Evolutionary conservation across 2,329 filamentous ascomycete genomes (phyloP).

Genomic region (Diaporthe aspalathi): DNA sequence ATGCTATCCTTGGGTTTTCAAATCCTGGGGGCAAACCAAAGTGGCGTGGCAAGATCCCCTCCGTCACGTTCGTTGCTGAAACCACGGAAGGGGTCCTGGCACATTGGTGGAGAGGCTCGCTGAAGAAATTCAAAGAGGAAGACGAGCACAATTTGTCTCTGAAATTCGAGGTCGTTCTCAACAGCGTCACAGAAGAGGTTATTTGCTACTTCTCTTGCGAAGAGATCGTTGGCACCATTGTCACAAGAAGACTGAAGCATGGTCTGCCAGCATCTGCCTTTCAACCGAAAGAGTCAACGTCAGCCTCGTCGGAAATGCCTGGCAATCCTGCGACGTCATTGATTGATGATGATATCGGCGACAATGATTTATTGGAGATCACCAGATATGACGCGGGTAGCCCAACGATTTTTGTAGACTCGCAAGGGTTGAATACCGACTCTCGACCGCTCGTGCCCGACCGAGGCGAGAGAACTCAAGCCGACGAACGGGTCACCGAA

Average conservation of each 20-base stretch:
- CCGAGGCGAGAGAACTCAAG: neutral
- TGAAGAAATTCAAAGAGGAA: slow-evolving; percentile 71
- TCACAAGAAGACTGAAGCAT: slow-evolving; percentile 46
- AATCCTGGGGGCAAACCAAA: slow-evolving; percentile 71
- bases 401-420: neutral
- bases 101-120: slow-evolving; percentile 75
- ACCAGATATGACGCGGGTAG: slow-evolving; percentile 38
- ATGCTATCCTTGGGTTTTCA: slow-evolving; percentile 75
- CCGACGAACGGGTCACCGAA: neutral
- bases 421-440: neutral
- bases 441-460: neutral
- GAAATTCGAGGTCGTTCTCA: slow-evolving; percentile 68
- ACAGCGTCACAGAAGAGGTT: slow-evolving; percentile 66
- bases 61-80: slow-evolving; percentile 80
- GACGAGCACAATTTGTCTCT: slow-evolving; percentile 64
- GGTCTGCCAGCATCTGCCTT: slow-evolving; percentile 41
- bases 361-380: slow-evolving; percentile 55
- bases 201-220: slow-evolving; percentile 84
- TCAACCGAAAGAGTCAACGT: neutral
- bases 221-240: slow-evolving; percentile 75
- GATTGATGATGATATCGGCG: slow-evolving; percentile 51
- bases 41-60: slow-evolving; percentile 75
- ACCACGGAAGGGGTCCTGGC: slow-evolving; percentile 75
- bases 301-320: neutral
- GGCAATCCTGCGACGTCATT: slow-evolving; percentile 39